Base-by-base conservation (phyloP, 2,329 filamentous ascomycete species). In the Didymella segeticola region DNA sequence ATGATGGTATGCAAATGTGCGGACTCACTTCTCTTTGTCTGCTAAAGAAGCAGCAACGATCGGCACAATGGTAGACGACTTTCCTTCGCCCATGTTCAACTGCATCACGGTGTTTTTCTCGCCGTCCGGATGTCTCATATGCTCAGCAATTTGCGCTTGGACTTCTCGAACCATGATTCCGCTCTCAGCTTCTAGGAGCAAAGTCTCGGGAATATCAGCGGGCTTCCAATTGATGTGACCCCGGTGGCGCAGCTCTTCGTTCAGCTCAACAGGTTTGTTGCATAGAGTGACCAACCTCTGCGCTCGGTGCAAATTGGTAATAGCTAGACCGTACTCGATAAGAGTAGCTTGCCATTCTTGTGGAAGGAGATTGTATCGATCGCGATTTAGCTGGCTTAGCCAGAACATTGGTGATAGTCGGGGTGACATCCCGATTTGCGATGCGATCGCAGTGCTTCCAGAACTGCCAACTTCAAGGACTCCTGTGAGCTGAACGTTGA, bases 181-280 rank as follows among this genome's bases (percentile, higher is more conserved):
- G 27, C 79, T 84, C 47, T 91, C 87, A 1, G 87, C 75, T 65
- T 91, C 87, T 0, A 91, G 54, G 0, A 91, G 71, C 0, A 91
- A 73, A 54, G 78, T 85, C 19, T 90, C 87, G 0, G 87, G 86
- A 30, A 77, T 72, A 0, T 82, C 55, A 0, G 64, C 9, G 0
- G 82, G 80, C 5, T 80, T 61, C 85, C 86, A 90, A 9, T 81
- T 83, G 1, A 63, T 59, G 56, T 87, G 85, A 0, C 86, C 86
- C 0, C 58, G 14, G 49, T 86, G 86, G 1, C 56, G 43, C 0
- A 80, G 56, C 53, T 82, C 71, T 47, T 69, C 62, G 1, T 54
- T 34, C 3, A 74, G 54, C 4, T 72, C 70, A 0, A 56, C 17
- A 3, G 62, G 56, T 11, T 63, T 60, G 2, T 36, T 29, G 0